A percentile compares a stretch with the other conserved stretches of the same genome.
phyloP scores from a whole-genome alignment of 345 rosid species.

The Cardamine resedifolia region DNA sequence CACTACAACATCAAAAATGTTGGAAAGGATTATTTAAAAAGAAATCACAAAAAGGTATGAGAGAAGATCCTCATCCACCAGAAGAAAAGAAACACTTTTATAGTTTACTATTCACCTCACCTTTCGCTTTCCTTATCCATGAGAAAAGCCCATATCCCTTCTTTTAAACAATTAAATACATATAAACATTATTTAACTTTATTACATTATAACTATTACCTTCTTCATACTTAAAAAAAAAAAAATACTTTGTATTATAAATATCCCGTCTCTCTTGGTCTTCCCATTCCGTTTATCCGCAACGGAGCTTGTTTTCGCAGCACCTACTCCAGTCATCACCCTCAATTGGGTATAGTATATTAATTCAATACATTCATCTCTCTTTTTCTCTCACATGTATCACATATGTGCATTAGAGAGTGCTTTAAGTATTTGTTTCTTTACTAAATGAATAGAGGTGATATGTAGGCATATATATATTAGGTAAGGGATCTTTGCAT shows the following conservation, averaged over 20 bases:
- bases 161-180: background rate
- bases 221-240: no score
- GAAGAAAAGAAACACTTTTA: slow-evolving; percentile 11
- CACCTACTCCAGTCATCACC: slow-evolving; percentile 50
- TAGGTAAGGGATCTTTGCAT: no score
- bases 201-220: no score
- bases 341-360: slow-evolving; percentile 38
- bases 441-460: background rate
- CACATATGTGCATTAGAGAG: background rate
- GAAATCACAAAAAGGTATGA: background rate
- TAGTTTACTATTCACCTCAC: slow-evolving; percentile 21
- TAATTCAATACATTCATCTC: background rate
- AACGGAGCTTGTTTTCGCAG: slow-evolving; percentile 55
- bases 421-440: background rate
- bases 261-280: slow-evolving; percentile 13
- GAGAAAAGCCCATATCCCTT: slow-evolving; percentile 4
- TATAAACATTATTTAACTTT: background rate
- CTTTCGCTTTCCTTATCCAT: slow-evolving; percentile 37
- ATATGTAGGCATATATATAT: no score
- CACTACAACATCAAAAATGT: background rate
- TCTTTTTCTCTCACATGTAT: background rate
- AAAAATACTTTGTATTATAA: slow-evolving; percentile 12
- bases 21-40: background rate
- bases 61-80: slow-evolving; percentile 12
- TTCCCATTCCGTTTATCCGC: slow-evolving; percentile 38